phyloP scores from a whole-genome alignment of 2,329 filamentous ascomycete species.

The Gyromitra esculenta region DNA sequence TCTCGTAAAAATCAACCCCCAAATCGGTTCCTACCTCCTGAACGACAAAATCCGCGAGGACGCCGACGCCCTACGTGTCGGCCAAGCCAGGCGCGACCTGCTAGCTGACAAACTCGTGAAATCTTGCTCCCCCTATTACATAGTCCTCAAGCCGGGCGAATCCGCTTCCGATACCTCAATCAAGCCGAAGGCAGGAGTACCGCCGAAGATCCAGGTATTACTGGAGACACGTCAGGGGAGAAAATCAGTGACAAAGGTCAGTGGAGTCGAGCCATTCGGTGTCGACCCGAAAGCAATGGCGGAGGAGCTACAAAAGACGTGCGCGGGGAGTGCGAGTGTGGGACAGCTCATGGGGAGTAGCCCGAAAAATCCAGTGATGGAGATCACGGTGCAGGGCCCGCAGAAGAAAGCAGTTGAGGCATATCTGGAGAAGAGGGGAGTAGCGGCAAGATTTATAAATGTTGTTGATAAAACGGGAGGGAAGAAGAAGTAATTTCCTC shows the following conservation, averaged over 20 bases:
- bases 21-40: conserved; percentile 71
- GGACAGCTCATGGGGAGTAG: conserved; percentile 69
- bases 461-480: conserved; percentile 75
- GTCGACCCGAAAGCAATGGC: conserved; percentile 70
- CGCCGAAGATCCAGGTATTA: conserved; percentile 69
- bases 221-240: conserved; percentile 73
- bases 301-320: conserved; percentile 73
- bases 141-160: conserved; percentile 66
- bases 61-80: conserved; percentile 68
- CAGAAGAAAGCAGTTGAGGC: conserved; percentile 71
- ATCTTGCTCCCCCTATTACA: conserved; percentile 68
- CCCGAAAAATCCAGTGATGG: conserved; percentile 72
- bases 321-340: conserved; percentile 74
- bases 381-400: conserved; percentile 74
- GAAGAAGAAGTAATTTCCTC: conserved; percentile 64
- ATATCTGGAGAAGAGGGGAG: conserved; percentile 69
- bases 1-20: conserved; percentile 70
- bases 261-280: conserved; percentile 70
- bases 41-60: conserved; percentile 66
- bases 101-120: conserved; percentile 70
- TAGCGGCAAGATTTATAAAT: conserved; percentile 70
- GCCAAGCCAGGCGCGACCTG: conserved; percentile 69
- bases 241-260: conserved; percentile 72
- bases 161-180: conserved; percentile 60
- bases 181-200: conserved; percentile 71